Percentiles rank a stretch among this genome's conserved stretches.
Evolutionary conservation across 1,284 basidiomycete species (phyloP).

Genomic region (Lignosus rhinocerotis): DNA sequence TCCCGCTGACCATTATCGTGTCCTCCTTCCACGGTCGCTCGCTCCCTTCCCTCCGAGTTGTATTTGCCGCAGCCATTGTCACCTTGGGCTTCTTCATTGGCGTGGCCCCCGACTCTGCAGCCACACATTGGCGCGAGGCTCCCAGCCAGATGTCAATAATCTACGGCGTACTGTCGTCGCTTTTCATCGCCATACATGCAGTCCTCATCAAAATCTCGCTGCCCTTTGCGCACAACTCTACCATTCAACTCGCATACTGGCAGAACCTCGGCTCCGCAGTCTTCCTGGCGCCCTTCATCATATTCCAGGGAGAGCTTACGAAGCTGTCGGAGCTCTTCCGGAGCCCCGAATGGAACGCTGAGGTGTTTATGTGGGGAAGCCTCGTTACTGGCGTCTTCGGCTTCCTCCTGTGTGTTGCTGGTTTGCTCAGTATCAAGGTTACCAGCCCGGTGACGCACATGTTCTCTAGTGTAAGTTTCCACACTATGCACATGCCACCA

Average conservation of each 20-base stretch:
- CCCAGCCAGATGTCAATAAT: constrained; percentile 59
- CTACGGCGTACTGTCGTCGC: constrained; percentile 68
- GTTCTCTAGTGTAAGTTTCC: constrained; percentile 65
- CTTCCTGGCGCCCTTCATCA: constrained; percentile 61
- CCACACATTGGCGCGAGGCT: constrained; percentile 33
- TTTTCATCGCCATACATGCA: constrained; percentile 74
- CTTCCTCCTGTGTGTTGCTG: constrained; percentile 70
- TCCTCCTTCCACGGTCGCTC: constrained; percentile 53
- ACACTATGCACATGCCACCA: constrained; percentile 3
- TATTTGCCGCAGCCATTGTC: constrained; percentile 57
- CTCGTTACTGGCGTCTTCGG: constrained; percentile 71
- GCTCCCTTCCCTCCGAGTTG: constrained; percentile 47
- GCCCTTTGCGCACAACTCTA: constrained; percentile 64
- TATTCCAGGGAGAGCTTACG: constrained; percentile 54
- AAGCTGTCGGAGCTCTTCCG: constrained; percentile 41
- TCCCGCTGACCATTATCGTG: constrained; percentile 73
- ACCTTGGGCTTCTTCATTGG: constrained; percentile 66
- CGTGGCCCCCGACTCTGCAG: constrained; percentile 46
- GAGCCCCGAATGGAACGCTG: constrained; percentile 47
- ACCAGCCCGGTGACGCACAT: constrained; percentile 76
- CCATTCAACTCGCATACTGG: constrained; percentile 76
- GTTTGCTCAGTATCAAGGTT: constrained; percentile 70
- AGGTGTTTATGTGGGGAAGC: constrained; percentile 62
- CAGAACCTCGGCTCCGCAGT: constrained; percentile 68
- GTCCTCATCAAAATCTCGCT: constrained; percentile 73